A percentile compares a stretch with the other conserved stretches of the same genome.
Conservation (phyloP, 2,329 filamentous ascomycete species). For the Fusarium neocosmosporiellum region DNA sequence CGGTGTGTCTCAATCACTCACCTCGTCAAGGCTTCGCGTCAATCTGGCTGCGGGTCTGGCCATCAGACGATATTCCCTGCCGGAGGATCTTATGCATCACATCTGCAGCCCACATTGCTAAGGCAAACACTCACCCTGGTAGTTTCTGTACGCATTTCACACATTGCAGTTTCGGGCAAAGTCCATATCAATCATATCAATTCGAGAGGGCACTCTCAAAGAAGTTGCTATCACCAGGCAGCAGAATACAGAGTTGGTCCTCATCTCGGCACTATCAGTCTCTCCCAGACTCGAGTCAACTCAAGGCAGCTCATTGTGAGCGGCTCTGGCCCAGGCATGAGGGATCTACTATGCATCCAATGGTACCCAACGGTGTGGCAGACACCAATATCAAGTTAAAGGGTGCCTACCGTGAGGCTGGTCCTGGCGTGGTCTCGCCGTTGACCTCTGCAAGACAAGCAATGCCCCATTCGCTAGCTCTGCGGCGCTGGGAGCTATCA, state of each 20-base stretch:
- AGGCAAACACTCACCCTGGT: slow-evolving; percentile 24
- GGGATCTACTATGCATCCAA: slow-evolving; percentile 6
- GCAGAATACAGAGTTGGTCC: background rate
- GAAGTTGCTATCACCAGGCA: background rate
- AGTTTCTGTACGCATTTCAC: slow-evolving; percentile 28
- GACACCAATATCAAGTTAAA: background rate
- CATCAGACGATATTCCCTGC: slow-evolving; percentile 28
- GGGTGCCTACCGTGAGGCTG: background rate
- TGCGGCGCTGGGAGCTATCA: slow-evolving; percentile 18
- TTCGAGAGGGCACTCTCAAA: background rate
- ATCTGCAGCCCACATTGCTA: slow-evolving; percentile 33
- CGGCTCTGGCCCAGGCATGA: background rate
- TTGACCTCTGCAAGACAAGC: slow-evolving; percentile 3
- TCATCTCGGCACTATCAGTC: background rate
- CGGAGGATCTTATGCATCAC: slow-evolving; percentile 15
- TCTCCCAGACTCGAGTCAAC: background rate
- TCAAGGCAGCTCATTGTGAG: background rate
- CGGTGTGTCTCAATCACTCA: slow-evolving; percentile 31
- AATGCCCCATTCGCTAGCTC: slow-evolving; percentile 16
- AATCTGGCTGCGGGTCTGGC: slow-evolving; percentile 18
- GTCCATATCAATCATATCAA: slow-evolving; percentile 14
- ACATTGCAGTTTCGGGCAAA: slow-evolving; percentile 33
- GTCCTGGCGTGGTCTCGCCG: background rate
- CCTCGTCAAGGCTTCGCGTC: slow-evolving; percentile 3
- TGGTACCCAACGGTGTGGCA: background rate